Evolutionary conservation across 2,329 filamentous ascomycete species (phyloP), one percentile per base, ranked within the genome.

Genomic region (Chaetomium globosum): DNA sequence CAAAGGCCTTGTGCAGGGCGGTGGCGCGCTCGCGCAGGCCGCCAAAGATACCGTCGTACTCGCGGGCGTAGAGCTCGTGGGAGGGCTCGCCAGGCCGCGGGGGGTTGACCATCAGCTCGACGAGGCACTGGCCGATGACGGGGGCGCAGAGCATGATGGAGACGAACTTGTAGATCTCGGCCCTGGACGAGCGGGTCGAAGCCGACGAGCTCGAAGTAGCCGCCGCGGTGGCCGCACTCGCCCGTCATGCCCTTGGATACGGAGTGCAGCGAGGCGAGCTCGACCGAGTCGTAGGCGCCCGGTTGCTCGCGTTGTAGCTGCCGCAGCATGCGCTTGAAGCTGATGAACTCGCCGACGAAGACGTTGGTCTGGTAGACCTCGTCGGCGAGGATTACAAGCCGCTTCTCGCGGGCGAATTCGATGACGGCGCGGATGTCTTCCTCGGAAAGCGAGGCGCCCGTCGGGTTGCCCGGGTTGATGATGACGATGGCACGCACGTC

Each of bases 341-440:
- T 96, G 80, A 91, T 87, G 83, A 99, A 99, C 77, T 94, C 85
- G 77, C 95, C 95, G 68, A 90, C 82, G 80, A 99, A 99, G 73
- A 99, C 91, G 79, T 99, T 99, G 75, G 95, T 98, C 81, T 99
- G 95, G 86, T 99, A 99, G 46, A 99, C 95, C 79, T 99, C 95
- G 75, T 99, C 95, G 60, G 95, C 95, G 74, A 99, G 86, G 70
- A 98, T 83, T 63, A 98, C 93, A 30, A 99, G 85, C 72, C 89
- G 87, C 82, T 97, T 87, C 77, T 93, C 84, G 31, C 88, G 89
- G 48, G 95, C 94, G 69, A 97, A 90, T 69, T 95, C 87, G 71
- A 98, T 85, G n/a, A 98, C 91, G 59, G 85, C 84, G 74, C 89
- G 87, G 77, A 99, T 88, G 74, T 97, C 92, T 23, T 87, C 84